Evolutionary conservation across 1,284 basidiomycete species (phyloP).

Genomic region (Hymenochaete sp.): DNA sequence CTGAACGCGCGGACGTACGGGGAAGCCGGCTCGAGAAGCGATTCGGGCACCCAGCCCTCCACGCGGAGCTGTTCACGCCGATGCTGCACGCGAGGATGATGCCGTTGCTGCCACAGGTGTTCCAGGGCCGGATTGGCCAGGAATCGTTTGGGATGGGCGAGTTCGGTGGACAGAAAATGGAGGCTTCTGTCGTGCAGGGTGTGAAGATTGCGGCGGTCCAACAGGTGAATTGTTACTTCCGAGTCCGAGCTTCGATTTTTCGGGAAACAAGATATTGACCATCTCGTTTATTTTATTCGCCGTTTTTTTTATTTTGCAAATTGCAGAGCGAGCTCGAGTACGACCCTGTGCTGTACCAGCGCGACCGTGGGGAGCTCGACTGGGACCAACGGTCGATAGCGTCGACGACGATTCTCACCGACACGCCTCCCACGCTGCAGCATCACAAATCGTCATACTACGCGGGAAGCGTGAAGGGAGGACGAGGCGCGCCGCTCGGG

Average conservation of each 20-base stretch:
- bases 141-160: slow-evolving; percentile 55
- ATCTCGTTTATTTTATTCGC: slow-evolving; percentile 2
- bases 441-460: slow-evolving; percentile 37
- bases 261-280: too few species aligned
- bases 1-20: slow-evolving; percentile 56
- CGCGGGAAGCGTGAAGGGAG: slow-evolving; percentile 16
- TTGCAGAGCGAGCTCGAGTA: slow-evolving; percentile 61
- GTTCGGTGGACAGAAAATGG: slow-evolving; percentile 66
- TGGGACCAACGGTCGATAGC: slow-evolving; percentile 70
- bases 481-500: slow-evolving; percentile 23
- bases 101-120: slow-evolving; percentile 64
- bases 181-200: slow-evolving; percentile 61
- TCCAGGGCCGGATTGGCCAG: slow-evolving; percentile 58
- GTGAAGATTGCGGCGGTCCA: slow-evolving; percentile 72
- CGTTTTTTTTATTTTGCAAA: slow-evolving; percentile 11
- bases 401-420: slow-evolving; percentile 45
- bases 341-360: slow-evolving; percentile 62
- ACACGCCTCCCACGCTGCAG: slow-evolving; percentile 28
- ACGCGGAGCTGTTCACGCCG: slow-evolving; percentile 75
- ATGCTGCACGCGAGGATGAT: slow-evolving; percentile 85
- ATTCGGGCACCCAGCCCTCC: slow-evolving; percentile 80
- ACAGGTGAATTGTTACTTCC: slow-evolving; percentile 36
- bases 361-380: slow-evolving; percentile 71
- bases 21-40: slow-evolving; percentile 70
- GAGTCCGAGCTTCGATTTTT: not conserved